Percentiles rank a stretch among this genome's conserved stretches.
These are phyloP conservation scores for Dissophora globulifera DNA, from an alignment of 192 early-diverging fungal genomes.

Conservation along the genomic window DNA sequence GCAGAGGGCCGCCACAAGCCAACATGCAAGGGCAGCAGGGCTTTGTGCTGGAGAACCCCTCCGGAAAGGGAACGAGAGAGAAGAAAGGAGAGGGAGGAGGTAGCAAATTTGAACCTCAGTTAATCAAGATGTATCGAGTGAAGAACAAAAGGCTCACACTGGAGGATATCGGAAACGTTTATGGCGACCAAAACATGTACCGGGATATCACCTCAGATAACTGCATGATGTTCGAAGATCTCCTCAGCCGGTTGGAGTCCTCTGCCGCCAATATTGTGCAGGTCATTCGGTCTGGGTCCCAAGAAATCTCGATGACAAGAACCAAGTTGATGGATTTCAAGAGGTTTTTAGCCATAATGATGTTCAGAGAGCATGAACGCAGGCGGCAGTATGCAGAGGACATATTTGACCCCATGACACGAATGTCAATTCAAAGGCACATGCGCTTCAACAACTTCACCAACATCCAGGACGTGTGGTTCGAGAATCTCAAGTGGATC, in stretches of 20 bases:
- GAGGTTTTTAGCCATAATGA: slow-evolving; percentile 39
- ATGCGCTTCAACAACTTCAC: slow-evolving; percentile 21
- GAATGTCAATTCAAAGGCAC: slow-evolving; percentile 3
- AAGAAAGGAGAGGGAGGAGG: too few species aligned
- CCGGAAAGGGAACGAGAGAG: too few species aligned
- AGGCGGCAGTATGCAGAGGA: slow-evolving; percentile 29
- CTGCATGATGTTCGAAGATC: slow-evolving; percentile 41
- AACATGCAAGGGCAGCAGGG: too few species aligned
- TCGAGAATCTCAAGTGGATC: slow-evolving; percentile 43
- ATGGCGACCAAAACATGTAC: slow-evolving; percentile 41
- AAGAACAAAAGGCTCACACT: not conserved
- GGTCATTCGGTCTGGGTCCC: slow-evolving; percentile 8
- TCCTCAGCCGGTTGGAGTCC: slow-evolving; percentile 23
- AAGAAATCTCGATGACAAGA: slow-evolving; percentile 20
- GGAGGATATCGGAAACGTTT: slow-evolving; percentile 15
- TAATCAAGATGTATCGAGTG: slow-evolving; percentile 34
- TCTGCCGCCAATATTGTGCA: slow-evolving; percentile 28
- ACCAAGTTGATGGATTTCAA: slow-evolving; percentile 15
- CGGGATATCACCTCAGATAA: slow-evolving; percentile 26
- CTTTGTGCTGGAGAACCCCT: slow-evolving; percentile 1
- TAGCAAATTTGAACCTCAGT: slow-evolving; percentile 3
- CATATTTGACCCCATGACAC: slow-evolving; percentile 11
- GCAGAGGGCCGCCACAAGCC: slow-evolving; percentile 6
- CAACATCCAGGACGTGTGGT: slow-evolving; percentile 27
- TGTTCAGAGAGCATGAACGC: slow-evolving; percentile 26